These are phyloP conservation scores for Fusarium anguioides DNA, from an alignment of 2,329 filamentous ascomycete species.

Conservation along the genomic window DNA sequence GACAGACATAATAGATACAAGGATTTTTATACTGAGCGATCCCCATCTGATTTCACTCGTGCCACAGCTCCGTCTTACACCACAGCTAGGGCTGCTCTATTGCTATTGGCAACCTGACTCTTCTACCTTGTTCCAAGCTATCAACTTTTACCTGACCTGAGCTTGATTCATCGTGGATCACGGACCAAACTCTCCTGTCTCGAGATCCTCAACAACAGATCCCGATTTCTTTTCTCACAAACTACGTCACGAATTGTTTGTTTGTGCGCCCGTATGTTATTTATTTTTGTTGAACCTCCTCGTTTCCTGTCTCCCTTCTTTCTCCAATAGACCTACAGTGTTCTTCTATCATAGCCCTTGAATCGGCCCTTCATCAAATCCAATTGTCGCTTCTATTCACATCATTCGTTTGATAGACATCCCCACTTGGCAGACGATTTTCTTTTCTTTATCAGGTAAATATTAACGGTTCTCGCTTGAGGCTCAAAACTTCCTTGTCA, in stretches of 20 bases:
- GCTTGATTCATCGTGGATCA: slow-evolving; percentile 24
- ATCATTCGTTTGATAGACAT: slow-evolving; percentile 16
- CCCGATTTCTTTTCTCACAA: slow-evolving; percentile 23
- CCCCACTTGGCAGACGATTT: slow-evolving; percentile 26
- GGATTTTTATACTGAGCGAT: slow-evolving; percentile 22
- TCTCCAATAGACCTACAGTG: background rate
- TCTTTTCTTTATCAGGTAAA: slow-evolving; percentile 21
- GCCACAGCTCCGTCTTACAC: background rate
- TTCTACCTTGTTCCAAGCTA: slow-evolving; percentile 22
- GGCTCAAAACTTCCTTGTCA: slow-evolving; percentile 32
- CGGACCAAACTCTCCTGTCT: slow-evolving; percentile 46
- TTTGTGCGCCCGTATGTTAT: slow-evolving; percentile 2
- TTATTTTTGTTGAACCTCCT: slow-evolving; percentile 23
- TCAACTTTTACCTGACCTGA: slow-evolving; percentile 9
- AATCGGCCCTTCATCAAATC: slow-evolving; percentile 27
- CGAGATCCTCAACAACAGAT: slow-evolving; percentile 25
- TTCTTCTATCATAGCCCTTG: background rate
- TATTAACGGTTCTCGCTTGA: slow-evolving; percentile 28
- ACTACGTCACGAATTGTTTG: slow-evolving; percentile 39
- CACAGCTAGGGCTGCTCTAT: slow-evolving; percentile 16
- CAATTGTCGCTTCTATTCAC: slow-evolving; percentile 12
- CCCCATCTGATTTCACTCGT: slow-evolving; percentile 16
- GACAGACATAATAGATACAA: background rate
- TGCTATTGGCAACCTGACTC: background rate
- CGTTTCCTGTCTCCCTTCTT: slow-evolving; percentile 7